Evolutionary conservation across 495 filamentous ascomycete genomes (phyloP).

Genomic region (Pyronema omphalodes): DNA sequence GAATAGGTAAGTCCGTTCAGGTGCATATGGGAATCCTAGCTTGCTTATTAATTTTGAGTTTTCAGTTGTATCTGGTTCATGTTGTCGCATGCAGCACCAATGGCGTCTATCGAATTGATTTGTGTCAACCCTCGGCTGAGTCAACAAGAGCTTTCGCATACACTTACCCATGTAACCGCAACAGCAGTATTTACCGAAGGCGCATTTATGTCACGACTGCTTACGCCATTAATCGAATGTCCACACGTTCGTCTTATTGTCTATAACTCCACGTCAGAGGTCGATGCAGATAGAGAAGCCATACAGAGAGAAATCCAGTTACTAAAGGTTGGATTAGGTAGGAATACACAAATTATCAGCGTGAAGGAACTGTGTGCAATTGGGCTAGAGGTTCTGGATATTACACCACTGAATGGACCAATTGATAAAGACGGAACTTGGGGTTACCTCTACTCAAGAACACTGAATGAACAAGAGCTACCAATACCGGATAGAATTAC

Average conservation of each 20-base stretch:
- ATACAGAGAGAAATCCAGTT: constrained; percentile 1
- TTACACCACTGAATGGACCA: not conserved
- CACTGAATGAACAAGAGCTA: not conserved
- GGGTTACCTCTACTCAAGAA: constrained; percentile 13
- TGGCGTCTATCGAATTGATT: constrained; percentile 8
- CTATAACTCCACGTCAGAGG: constrained; percentile 6
- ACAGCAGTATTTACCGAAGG: constrained; percentile 13
- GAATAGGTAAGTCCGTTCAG: constrained; percentile 7
- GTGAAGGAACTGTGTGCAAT: constrained; percentile 2
- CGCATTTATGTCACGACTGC: constrained; percentile 5
- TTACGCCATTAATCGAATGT: constrained; percentile 10
- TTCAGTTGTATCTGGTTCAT: constrained; percentile 9
- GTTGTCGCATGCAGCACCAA: constrained; percentile 10
- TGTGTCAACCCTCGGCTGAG: constrained; percentile 9
- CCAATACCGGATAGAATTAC: constrained; percentile 10
- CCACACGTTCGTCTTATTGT: constrained; percentile 10
- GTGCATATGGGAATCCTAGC: not conserved
- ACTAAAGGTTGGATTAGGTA: not conserved
- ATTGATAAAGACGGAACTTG: constrained; percentile 7
- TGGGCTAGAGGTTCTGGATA: not conserved
- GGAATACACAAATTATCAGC: constrained; percentile 3
- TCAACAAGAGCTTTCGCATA: constrained; percentile 5
- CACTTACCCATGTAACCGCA: constrained; percentile 6
- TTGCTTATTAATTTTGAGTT: not conserved
- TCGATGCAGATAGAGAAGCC: constrained; percentile 10